Percentiles rank a stretch among this genome's conserved stretches.
Evolutionary conservation across 2,329 filamentous ascomycete genomes (phyloP).

Genomic region (Iodosphaeria phyllophila): DNA sequence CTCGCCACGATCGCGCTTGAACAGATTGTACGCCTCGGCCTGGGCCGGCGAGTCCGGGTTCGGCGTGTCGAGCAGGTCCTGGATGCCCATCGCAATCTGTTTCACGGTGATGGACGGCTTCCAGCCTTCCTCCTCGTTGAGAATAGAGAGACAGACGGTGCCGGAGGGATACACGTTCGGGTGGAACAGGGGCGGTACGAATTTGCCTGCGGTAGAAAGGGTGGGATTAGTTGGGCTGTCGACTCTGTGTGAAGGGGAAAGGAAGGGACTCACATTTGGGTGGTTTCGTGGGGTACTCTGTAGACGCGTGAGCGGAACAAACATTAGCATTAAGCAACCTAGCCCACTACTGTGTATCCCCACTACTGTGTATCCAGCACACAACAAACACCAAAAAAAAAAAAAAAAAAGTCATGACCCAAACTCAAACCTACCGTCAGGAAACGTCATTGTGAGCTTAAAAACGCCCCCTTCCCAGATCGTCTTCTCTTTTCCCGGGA

Average conservation of each 20-base stretch:
- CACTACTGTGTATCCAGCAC: too few species aligned
- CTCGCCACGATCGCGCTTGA: constrained; percentile 71
- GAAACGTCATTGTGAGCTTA: constrained; percentile 83
- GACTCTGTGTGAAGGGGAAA: neutral
- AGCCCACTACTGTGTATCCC: too few species aligned
- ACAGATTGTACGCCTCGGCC: constrained; percentile 92
- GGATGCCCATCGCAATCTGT: constrained; percentile 89
- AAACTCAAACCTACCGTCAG: constrained; percentile 67
- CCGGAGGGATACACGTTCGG: constrained; percentile 97
- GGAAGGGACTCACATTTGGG: constrained; percentile 67
- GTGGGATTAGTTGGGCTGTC: neutral
- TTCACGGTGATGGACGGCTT: constrained; percentile 97
- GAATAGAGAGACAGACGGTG: constrained; percentile 88
- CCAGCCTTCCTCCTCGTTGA: constrained; percentile 98
- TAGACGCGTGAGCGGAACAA: constrained; percentile 5
- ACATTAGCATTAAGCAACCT: constrained; percentile 4
- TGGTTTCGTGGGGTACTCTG: constrained; percentile 96
- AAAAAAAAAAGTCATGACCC: too few species aligned
- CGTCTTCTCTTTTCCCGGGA: constrained; percentile 91
- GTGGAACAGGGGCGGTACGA: constrained; percentile 87
- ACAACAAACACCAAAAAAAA: too few species aligned
- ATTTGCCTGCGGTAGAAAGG: constrained; percentile 52
- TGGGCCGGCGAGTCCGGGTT: constrained; percentile 95
- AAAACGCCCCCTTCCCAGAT: constrained; percentile 97
- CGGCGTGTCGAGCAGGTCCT: constrained; percentile 87